Conservation (phyloP, 2,329 filamentous ascomycete species). For the Neonectria faginata region DNA sequence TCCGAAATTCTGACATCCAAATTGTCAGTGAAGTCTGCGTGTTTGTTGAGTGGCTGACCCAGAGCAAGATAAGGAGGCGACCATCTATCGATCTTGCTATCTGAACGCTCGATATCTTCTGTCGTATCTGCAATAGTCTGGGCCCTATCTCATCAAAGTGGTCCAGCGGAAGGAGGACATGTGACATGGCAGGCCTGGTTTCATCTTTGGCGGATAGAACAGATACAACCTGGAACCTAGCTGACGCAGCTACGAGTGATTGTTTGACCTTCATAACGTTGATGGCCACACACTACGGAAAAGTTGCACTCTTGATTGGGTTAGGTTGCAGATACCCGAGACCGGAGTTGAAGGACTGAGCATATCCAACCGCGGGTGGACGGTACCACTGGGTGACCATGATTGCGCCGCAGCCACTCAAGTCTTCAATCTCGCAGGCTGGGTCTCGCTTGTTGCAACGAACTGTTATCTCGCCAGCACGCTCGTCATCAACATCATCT, state of each 20-base stretch:
- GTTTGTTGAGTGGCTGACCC: slow-evolving; percentile 13
- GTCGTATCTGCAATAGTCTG: no score
- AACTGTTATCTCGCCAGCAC: slow-evolving; percentile 75
- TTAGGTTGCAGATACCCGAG: no score
- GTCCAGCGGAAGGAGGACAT: slow-evolving; percentile 49
- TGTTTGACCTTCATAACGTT: not conserved
- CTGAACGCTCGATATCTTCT: slow-evolving; percentile 14
- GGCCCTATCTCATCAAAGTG: slow-evolving; percentile 43
- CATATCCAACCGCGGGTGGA: slow-evolving; percentile 66
- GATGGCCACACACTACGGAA: not conserved
- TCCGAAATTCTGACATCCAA: slow-evolving; percentile 25
- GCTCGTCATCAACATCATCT: slow-evolving; percentile 74
- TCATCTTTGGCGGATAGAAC: not conserved
- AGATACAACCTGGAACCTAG: slow-evolving; percentile 34
- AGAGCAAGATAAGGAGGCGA: slow-evolving; percentile 23
- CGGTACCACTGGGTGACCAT: slow-evolving; percentile 80
- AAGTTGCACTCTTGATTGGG: no score
- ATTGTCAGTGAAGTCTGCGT: not conserved
- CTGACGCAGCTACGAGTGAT: slow-evolving; percentile 15
- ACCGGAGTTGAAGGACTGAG: no score
- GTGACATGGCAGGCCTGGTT: not conserved
- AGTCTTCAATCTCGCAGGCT: slow-evolving; percentile 69
- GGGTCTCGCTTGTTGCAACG: slow-evolving; percentile 73
- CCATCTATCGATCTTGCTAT: slow-evolving; percentile 29
- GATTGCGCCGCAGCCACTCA: slow-evolving; percentile 35